Conservation (phyloP, 345 rosid species). For the Eucalyptus polybractea region DNA sequence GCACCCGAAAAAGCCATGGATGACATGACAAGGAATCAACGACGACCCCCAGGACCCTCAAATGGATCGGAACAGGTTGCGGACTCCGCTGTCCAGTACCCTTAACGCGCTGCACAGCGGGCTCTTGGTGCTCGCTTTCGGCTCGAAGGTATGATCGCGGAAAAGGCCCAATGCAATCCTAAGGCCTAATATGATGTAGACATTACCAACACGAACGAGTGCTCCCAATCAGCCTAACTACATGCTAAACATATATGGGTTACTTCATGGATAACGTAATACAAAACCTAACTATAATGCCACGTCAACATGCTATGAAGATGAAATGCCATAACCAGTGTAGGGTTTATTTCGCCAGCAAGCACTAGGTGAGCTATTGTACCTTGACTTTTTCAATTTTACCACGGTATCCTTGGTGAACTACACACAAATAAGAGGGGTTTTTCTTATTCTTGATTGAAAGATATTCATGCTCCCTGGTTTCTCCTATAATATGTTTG, state of each 20-base stretch:
- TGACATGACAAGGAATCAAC: neutral
- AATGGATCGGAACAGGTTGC: neutral
- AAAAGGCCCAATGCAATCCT: no score
- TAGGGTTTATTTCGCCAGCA: no score
- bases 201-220: neutral
- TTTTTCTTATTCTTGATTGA: no score
- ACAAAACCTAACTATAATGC: neutral
- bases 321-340: no score
- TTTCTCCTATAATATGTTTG: no score
- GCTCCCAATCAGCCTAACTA: rapidly evolving
- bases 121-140: neutral
- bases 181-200: no score
- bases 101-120: no score
- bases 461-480: no score
- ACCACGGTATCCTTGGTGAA: rapidly evolving
- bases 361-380: no score
- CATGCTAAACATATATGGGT: neutral
- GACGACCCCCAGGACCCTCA: neutral
- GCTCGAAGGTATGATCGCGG: neutral
- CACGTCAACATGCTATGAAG: neutral
- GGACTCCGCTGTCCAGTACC: neutral
- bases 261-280: neutral
- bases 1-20: neutral
- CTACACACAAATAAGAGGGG: no score
- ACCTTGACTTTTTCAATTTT: no score